Base-by-base conservation (phyloP, 805 yeast genomes). In the Starmerella gropengiesseri region DNA sequence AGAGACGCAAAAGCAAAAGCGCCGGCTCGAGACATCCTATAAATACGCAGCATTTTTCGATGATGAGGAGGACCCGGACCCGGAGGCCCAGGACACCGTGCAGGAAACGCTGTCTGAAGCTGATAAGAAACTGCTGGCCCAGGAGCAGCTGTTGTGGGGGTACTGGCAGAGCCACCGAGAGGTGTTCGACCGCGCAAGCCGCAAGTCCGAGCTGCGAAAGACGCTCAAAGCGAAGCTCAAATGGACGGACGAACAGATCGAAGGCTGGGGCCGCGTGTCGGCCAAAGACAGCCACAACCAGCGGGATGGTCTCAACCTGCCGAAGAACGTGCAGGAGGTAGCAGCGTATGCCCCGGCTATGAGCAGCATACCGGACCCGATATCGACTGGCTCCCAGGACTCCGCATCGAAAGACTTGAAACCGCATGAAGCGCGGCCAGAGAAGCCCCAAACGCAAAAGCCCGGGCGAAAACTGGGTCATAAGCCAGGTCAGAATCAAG, bases 161-260 rank as follows among this genome's bases (percentile, higher is more conserved):
- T 36, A 26, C 30, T 52, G 44, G 44, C 37, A 36, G 49, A 61
- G 68, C 14, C 73, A 77, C 28, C 71, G 72, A 1, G 60, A 58
- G 1, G 60, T 71, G 25, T 71, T 80, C 42, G 70, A 62, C 7
- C 68, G 74, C 45, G 46, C 62, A 0, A 56, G 65, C 9, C 65
- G 95, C 47, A 74, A 74, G 29, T 48, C 77, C 0, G 61, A 65
- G 32, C 60, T 56, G 8, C 66, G 95, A 40, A 61, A 64, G 25
- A 69, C 68, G 20, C 63, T 84, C 56, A 73, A 69, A 49, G 51
- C 58, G 5, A 65, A 67, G 29, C 71, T 78, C 0, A 66, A 67
- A 1, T 85, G 94, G 95, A 67, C 86, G 0, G 87, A 86, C 60
- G 95, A 85, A 55, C 94, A 84, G 58, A 75, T 89, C 37, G 95